Base-by-base conservation (phyloP, 2,329 filamentous ascomycete species). In the Thyridium curvatum region DNA sequence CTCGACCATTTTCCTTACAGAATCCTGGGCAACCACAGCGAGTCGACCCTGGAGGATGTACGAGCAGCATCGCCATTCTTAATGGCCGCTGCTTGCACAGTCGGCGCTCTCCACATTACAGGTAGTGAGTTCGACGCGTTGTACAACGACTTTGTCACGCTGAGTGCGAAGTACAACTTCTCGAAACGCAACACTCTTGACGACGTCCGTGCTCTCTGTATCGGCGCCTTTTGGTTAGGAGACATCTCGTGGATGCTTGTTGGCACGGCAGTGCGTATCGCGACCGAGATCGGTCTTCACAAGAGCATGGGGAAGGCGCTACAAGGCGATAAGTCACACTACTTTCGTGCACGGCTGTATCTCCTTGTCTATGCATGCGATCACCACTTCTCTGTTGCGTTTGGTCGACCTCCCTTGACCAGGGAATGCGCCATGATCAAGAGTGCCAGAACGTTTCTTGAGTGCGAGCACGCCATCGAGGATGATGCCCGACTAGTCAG, bases 201-300 rank as follows among this genome's bases (percentile, higher is more conserved):
- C 18, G 40, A 42, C 33, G 36, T 42, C 3, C 36, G 40, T 4
- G 40, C 28, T 1, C 29, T 42, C 4, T 42, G 40, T 28, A 42
- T 42, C 10, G 40, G 40, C 12, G 40, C 40, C 12, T 42, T 42
- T 13, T 42, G 40, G 40, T 18, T 42, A 9, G 29, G 35, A 6
- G 36, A 42, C 8, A n/a, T 38, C 3, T 42, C 40, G 29, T 42
- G 40, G 40, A 28, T 32, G 4, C 35, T 42, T 21, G 16, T 82
- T 21, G 72, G 73, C 1, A 64, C 68, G 16, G 70, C 73, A 1
- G 79, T 82, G 40, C 64, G 74, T 31, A 76, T 81, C 51, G 78
- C 75, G 0, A 77, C 82, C 51, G 77, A 81, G 47, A 68, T 82
- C 31, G 78, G 77, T 10, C 60, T 82, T 48, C 72, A 82, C 46